phyloP scores from a whole-genome alignment of 768 basidiomycete species.

The Russula emetica region DNA sequence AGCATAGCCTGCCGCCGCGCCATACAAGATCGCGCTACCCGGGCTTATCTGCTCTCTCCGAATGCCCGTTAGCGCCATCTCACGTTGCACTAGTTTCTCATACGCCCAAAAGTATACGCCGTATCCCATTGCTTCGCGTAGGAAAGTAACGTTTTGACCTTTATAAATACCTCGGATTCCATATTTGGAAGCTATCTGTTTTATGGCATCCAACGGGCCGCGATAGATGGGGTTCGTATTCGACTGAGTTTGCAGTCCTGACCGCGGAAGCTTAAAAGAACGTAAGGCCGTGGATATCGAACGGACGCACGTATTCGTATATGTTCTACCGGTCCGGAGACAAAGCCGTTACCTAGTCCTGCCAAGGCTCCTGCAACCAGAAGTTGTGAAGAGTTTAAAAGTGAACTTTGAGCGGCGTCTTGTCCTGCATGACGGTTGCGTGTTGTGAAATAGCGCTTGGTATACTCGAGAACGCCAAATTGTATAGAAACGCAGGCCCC shows the following conservation, averaged over 20 bases:
- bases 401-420: constrained; percentile 63
- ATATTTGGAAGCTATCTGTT: constrained; percentile 69
- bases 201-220: constrained; percentile 86
- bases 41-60: constrained; percentile 73
- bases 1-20: constrained; percentile 89
- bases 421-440: constrained; percentile 54
- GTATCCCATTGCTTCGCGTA: constrained; percentile 78
- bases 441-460: constrained; percentile 72
- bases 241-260: constrained; percentile 90
- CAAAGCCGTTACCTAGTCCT: constrained; percentile 85
- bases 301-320: constrained; percentile 83
- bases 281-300: constrained; percentile 11
- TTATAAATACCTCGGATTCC: constrained; percentile 88
- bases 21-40: constrained; percentile 75
- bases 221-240: constrained; percentile 67
- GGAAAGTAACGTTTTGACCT: constrained; percentile 84
- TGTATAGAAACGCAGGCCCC: constrained; percentile 96
- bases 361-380: constrained; percentile 76
- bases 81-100: constrained; percentile 85
- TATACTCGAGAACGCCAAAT: constrained; percentile 83
- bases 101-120: constrained; percentile 89
- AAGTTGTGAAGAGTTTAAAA: constrained; percentile 60
- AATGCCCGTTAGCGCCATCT: constrained; percentile 71
- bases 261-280: constrained; percentile 2
- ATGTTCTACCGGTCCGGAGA: constrained; percentile 95